A percentile compares a stretch with the other conserved stretches of the same genome.
phyloP scores from a whole-genome alignment of 2,329 filamentous ascomycete species.

The Paraconiothyrium sp. region DNA sequence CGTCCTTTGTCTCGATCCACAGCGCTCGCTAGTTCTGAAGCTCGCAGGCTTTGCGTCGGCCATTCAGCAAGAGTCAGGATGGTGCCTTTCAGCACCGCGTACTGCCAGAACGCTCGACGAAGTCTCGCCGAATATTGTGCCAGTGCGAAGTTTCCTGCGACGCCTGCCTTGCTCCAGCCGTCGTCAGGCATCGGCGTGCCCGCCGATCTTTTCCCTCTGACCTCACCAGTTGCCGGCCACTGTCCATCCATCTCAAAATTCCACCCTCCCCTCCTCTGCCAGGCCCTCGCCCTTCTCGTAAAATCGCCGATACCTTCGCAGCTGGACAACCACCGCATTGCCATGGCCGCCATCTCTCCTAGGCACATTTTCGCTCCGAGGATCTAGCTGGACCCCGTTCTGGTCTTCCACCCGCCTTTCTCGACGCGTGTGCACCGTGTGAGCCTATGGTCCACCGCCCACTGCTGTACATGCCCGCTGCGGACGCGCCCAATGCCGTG shows the following conservation, averaged over 20 bases:
- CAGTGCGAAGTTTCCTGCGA: constrained; percentile 16
- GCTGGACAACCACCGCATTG: constrained; percentile 19
- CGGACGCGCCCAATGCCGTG: constrained; percentile 43
- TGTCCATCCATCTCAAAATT: constrained; percentile 26
- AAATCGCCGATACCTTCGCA: constrained; percentile 12
- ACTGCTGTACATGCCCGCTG: constrained; percentile 27
- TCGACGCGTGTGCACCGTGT: constrained; percentile 13
- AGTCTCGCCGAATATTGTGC: constrained; percentile 16
- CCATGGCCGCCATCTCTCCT: constrained; percentile 30
- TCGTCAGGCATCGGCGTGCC: constrained; percentile 23
- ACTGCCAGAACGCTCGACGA: constrained; percentile 14
- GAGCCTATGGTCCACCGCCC: constrained; percentile 21
- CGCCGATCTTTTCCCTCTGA: constrained; percentile 37
- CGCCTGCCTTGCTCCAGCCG: constrained; percentile 9
- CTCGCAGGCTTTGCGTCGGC: constrained; percentile 4
- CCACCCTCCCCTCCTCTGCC: constrained; percentile 24
- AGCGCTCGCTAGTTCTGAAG: constrained; percentile 12
- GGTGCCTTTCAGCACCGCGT: constrained; percentile 10
- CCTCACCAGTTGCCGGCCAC: constrained; percentile 29
- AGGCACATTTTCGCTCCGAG: constrained; percentile 16
- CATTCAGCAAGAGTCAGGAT: constrained; percentile 14
- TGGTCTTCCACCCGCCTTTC: constrained; percentile 17
- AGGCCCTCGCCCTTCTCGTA: constrained; percentile 17
- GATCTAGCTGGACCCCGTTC: neutral
- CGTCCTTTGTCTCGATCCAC: constrained; percentile 29